These are phyloP conservation scores for Helotiales sp. DNA, from an alignment of 2,329 filamentous ascomycete genomes.

Conservation along the genomic window DNA sequence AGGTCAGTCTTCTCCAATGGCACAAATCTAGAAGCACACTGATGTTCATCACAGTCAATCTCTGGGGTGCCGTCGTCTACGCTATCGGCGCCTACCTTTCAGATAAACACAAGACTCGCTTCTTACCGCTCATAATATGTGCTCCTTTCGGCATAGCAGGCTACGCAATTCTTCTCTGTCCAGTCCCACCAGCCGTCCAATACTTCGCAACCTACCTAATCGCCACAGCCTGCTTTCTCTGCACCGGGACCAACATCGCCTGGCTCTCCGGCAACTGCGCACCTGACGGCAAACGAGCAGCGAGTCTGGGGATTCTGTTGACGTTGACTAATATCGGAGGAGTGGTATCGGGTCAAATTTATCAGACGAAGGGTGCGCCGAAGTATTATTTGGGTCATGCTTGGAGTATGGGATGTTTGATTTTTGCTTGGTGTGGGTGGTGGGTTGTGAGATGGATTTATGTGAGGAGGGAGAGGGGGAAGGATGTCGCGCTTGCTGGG, in stretches of 20 bases:
- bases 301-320: slow-evolving; percentile 6
- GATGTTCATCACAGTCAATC: background rate
- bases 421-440: slow-evolving; percentile 9
- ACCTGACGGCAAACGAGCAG: slow-evolving; percentile 10
- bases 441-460: slow-evolving; percentile 11
- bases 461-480: slow-evolving; percentile 7
- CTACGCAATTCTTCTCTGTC: slow-evolving; percentile 7
- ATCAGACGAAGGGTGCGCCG: slow-evolving; percentile 10
- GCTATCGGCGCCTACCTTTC: slow-evolving; percentile 8
- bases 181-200: slow-evolving; percentile 1
- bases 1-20: background rate
- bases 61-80: slow-evolving; percentile 10
- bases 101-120: slow-evolving; percentile 12
- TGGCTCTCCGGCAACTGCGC: slow-evolving; percentile 10
- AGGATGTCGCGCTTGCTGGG: slow-evolving; percentile 9
- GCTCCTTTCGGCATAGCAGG: slow-evolving; percentile 7
- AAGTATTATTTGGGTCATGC: slow-evolving; percentile 10
- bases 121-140: slow-evolving; percentile 7
- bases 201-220: slow-evolving; percentile 14
- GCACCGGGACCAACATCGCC: slow-evolving; percentile 13
- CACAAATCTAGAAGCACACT: background rate
- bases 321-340: slow-evolving; percentile 11
- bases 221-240: slow-evolving; percentile 8
- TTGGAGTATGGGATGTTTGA: slow-evolving; percentile 10
- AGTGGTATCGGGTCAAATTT: slow-evolving; percentile 9